Evolutionary conservation across 169 alveolate species (phyloP).

Genomic region (Sarcocystis neurona): DNA sequence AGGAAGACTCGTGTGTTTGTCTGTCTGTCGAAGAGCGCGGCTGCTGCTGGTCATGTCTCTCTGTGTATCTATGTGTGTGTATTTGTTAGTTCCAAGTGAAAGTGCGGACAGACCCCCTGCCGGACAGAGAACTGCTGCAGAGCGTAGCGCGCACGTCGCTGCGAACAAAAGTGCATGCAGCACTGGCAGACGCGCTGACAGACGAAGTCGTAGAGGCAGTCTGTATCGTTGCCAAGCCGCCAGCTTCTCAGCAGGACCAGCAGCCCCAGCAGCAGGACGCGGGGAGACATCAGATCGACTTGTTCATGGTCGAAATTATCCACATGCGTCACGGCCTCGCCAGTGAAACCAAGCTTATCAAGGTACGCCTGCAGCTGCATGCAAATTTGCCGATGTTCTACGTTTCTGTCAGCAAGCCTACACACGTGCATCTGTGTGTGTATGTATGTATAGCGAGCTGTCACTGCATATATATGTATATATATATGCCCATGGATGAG

Average conservation of each 20-base stretch:
- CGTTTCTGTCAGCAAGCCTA: not conserved
- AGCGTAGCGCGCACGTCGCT: conserved; percentile 94
- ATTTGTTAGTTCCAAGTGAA: conserved; percentile 16
- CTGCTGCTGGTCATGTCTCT: not conserved
- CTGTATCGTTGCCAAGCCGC: conserved; percentile 68
- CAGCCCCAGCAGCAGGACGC: no score
- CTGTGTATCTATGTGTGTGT: not conserved
- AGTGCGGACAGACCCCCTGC: conserved; percentile 6
- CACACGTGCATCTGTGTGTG: not conserved
- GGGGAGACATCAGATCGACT: no score
- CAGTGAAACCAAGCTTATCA: conserved; percentile 91
- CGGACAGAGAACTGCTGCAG: conserved; percentile 82
- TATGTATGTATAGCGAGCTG: no score
- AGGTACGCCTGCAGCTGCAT: conserved; percentile 67
- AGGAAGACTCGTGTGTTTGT: not conserved
- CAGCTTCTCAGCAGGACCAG: no score
- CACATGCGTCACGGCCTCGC: conserved; percentile 96
- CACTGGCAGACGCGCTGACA: conserved; percentile 91
- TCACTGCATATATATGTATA: no score
- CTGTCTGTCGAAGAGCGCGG: not conserved
- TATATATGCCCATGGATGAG: no score
- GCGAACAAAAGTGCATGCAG: conserved; percentile 89
- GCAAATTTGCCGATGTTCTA: not conserved
- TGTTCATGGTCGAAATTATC: conserved; percentile 98
- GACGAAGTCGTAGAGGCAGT: conserved; percentile 96